phyloP scores from a whole-genome alignment of 1,139 yeast species.

The Blastobotrys proliferans region DNA sequence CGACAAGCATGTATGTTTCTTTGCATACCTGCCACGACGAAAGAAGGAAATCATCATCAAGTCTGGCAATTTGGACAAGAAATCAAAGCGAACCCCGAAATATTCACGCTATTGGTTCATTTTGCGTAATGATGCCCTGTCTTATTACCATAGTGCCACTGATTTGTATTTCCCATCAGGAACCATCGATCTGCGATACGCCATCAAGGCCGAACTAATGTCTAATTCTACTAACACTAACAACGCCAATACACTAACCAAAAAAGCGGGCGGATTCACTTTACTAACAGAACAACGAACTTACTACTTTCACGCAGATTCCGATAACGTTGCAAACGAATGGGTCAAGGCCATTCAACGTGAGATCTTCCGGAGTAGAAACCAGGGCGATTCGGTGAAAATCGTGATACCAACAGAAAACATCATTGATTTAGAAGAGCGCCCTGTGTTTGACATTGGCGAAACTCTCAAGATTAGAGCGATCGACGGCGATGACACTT shows the following conservation, averaged over 20 bases:
- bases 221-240: conserved; percentile 7
- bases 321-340: conserved; percentile 62
- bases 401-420: conserved; percentile 71
- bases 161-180: conserved; percentile 79
- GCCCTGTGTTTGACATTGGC: conserved; percentile 48
- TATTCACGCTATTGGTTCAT: conserved; percentile 69
- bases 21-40: conserved; percentile 67
- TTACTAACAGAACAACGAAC: conserved; percentile 52
- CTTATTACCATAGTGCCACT: conserved; percentile 66
- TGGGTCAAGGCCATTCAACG: conserved; percentile 79
- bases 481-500: conserved; percentile 47
- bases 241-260: conserved; percentile 25
- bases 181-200: conserved; percentile 67
- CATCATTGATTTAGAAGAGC: conserved; percentile 58
- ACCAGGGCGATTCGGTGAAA: conserved; percentile 67
- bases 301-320: conserved; percentile 70
- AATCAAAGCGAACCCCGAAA: conserved; percentile 27
- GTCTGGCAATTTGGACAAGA: conserved; percentile 44
- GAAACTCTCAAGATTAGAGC: conserved; percentile 46
- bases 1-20: conserved; percentile 58
- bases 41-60: conserved; percentile 41
- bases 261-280: conserved; percentile 26
- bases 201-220: conserved; percentile 53
- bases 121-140: conserved; percentile 61
- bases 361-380: conserved; percentile 68